Percentiles rank a stretch among this genome's conserved stretches.
phyloP scores from a whole-genome alignment of 257 asterid genomes.

The Primulina huaijiensis region DNA sequence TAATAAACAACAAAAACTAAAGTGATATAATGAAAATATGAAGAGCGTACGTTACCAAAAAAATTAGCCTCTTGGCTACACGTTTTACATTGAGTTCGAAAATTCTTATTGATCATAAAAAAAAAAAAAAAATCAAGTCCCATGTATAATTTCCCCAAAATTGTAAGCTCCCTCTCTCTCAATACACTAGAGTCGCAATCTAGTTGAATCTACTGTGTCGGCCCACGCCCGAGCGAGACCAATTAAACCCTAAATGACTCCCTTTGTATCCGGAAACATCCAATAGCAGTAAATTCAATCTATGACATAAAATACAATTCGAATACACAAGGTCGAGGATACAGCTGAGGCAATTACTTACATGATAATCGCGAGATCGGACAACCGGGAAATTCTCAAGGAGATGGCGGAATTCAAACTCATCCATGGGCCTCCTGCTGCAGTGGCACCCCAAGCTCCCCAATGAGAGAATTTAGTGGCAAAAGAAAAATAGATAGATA shows the following conservation, averaged over 20 bases:
- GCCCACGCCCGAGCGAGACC: not conserved
- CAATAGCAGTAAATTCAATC: not conserved
- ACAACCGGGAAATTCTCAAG: constrained; percentile 25
- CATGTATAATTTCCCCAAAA: not conserved
- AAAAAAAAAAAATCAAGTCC: not conserved
- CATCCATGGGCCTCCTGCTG: constrained; percentile 17
- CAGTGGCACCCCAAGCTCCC: not conserved
- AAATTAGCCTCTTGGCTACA: not conserved
- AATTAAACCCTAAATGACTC: not conserved
- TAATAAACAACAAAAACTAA: too few relatives aligned
- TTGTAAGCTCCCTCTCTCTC: not conserved
- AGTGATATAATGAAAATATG: not conserved
- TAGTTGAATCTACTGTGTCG: not conserved
- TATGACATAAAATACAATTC: not conserved
- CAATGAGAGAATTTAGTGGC: not conserved
- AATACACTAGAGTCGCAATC: not conserved
- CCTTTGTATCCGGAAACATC: not conserved
- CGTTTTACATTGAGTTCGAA: too few relatives aligned
- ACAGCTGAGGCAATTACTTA: not conserved
- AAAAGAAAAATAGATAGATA: too few relatives aligned
- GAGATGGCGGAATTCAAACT: constrained; percentile 21
- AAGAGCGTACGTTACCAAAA: not conserved
- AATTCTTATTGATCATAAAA: too few relatives aligned
- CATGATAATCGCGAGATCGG: constrained; percentile 29
- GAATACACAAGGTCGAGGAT: not conserved